phyloP scores from a whole-genome alignment of 1,284 basidiomycete species.

The Wallemia hederae region DNA sequence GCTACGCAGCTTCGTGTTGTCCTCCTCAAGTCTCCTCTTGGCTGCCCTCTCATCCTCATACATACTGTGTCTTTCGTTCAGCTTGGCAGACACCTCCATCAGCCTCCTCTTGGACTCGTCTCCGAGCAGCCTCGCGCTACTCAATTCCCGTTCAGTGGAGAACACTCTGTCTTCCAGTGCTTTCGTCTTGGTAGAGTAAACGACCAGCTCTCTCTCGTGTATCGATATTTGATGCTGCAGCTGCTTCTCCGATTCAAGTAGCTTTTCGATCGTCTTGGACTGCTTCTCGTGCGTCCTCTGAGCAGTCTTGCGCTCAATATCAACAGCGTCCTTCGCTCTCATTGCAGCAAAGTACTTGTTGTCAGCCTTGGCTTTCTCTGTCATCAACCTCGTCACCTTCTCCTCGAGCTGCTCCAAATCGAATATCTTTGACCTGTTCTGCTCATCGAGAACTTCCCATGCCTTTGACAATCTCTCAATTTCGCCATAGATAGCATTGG shows the following conservation, averaged over 20 bases:
- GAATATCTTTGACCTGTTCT: slow-evolving; percentile 55
- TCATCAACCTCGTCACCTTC: slow-evolving; percentile 22
- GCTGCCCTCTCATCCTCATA: slow-evolving; percentile 5
- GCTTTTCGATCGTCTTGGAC: slow-evolving; percentile 37
- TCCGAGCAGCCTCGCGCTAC: neutral
- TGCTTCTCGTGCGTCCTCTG: slow-evolving; percentile 43
- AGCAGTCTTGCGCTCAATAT: slow-evolving; percentile 41
- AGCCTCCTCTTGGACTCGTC: slow-evolving; percentile 16
- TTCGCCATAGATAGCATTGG: slow-evolving; percentile 52
- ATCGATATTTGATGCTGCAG: slow-evolving; percentile 14
- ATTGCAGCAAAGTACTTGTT: slow-evolving; percentile 81
- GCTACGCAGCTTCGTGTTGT: slow-evolving; percentile 3
- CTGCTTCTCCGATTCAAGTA: slow-evolving; percentile 32
- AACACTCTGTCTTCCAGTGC: neutral
- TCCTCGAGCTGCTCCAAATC: slow-evolving; percentile 52
- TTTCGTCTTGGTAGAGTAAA: slow-evolving; percentile 7
- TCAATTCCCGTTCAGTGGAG: neutral
- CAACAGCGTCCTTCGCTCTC: slow-evolving; percentile 58
- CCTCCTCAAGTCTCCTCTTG: slow-evolving; percentile 7
- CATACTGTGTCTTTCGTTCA: slow-evolving; percentile 7
- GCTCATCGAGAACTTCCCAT: slow-evolving; percentile 60
- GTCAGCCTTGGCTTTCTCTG: slow-evolving; percentile 63
- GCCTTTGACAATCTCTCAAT: slow-evolving; percentile 58
- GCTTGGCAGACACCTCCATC: slow-evolving; percentile 12
- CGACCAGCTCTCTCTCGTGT: slow-evolving; percentile 25